Conservation (phyloP, 345 rosid genomes). For the Cardamine occulta region DNA sequence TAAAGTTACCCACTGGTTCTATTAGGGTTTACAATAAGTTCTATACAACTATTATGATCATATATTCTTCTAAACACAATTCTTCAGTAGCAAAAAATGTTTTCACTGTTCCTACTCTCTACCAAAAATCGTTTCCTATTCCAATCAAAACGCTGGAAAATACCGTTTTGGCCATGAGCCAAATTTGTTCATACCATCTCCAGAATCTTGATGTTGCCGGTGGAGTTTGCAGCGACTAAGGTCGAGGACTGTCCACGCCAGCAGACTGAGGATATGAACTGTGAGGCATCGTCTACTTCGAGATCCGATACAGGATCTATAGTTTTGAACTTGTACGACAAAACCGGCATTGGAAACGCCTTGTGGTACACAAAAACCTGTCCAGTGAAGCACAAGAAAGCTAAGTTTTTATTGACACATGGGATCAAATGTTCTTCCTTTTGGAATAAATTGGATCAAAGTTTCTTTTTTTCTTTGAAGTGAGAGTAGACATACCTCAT, state of each 20-base stretch:
- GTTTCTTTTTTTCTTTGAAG: background rate
- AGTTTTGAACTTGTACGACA: constrained; percentile 73
- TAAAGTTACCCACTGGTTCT: background rate
- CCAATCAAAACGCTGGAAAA: background rate
- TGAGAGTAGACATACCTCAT: constrained; percentile 58
- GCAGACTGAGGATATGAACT: constrained; percentile 77
- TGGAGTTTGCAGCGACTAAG: constrained; percentile 83
- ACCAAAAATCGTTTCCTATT: constrained; percentile 37
- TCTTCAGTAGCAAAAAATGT: constrained; percentile 25
- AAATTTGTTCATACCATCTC: constrained; percentile 65
- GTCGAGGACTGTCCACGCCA: constrained; percentile 84
- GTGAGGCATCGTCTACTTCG: constrained; percentile 40
- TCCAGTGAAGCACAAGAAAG: constrained; percentile 39
- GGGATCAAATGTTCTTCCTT: background rate
- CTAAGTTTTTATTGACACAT: background rate
- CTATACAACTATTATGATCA: constrained; percentile 24
- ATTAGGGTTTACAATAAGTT: constrained; percentile 19
- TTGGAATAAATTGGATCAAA: background rate
- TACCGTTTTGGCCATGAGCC: background rate
- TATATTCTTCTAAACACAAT: constrained; percentile 26
- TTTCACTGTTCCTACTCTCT: constrained; percentile 15
- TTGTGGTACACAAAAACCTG: constrained; percentile 94
- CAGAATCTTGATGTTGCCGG: constrained; percentile 79
- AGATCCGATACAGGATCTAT: constrained; percentile 63
- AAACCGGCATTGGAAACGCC: constrained; percentile 95